These are phyloP conservation scores for Malassezia caprae DNA, from an alignment of 1,284 basidiomycete species.

Conservation along the genomic window DNA sequence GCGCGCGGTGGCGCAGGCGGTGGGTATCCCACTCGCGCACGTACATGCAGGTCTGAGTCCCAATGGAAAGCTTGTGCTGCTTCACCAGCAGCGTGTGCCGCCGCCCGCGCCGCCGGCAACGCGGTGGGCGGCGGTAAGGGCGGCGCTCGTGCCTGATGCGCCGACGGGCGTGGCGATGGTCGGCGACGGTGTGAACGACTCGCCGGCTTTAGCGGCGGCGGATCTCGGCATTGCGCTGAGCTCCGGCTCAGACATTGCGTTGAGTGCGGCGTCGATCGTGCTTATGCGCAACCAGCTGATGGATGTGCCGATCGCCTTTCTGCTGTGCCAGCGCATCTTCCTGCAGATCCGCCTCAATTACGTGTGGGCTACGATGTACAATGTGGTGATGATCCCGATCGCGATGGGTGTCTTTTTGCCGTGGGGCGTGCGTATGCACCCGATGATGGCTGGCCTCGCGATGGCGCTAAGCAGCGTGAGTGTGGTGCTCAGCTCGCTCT, in stretches of 20 bases:
- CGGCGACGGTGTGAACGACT: slow-evolving; percentile 98
- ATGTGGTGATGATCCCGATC: slow-evolving; percentile 86
- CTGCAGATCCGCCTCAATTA: slow-evolving; percentile 64
- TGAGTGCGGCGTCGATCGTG: slow-evolving; percentile 94
- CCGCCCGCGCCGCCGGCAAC: slow-evolving; percentile 1
- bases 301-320: slow-evolving; percentile 88
- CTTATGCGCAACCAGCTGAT: slow-evolving; percentile 91
- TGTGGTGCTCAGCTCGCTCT: slow-evolving; percentile 80
- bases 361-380: slow-evolving; percentile 57
- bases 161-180: slow-evolving; percentile 56
- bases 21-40: slow-evolving; percentile 31
- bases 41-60: slow-evolving; percentile 43
- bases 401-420: slow-evolving; percentile 96
- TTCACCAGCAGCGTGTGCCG: slow-evolving; percentile 17
- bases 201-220: slow-evolving; percentile 85
- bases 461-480: slow-evolving; percentile 97
- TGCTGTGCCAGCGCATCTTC: slow-evolving; percentile 82
- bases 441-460: slow-evolving; percentile 92
- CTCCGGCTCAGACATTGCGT: slow-evolving; percentile 87
- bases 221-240: slow-evolving; percentile 92
- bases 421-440: slow-evolving; percentile 81
- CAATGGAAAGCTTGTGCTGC: slow-evolving; percentile 36
- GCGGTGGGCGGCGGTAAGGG: not conserved
- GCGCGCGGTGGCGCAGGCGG: slow-evolving; percentile 29
- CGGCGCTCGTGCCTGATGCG: slow-evolving; percentile 5